Conservation (phyloP, 2,329 filamentous ascomycete species). For the Nannizziopsis arthrosporioides region DNA sequence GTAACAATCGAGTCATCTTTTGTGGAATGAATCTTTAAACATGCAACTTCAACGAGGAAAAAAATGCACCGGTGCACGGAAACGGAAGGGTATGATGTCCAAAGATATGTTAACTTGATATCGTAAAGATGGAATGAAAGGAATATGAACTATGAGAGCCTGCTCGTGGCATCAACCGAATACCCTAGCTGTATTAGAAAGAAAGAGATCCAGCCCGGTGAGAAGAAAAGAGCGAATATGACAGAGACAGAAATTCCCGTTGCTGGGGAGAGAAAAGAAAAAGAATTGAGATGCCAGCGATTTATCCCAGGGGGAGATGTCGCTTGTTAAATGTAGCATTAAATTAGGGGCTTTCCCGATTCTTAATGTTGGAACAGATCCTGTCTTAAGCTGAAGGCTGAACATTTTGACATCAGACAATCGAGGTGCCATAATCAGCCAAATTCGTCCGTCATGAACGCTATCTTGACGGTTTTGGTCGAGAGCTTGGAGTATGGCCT, state of each 20-base stretch:
- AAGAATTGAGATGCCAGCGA: slow-evolving; percentile 4
- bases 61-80: slow-evolving; percentile 16
- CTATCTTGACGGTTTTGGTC: background rate
- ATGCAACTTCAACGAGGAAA: slow-evolving; percentile 21
- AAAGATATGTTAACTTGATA: background rate
- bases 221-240: slow-evolving; percentile 14
- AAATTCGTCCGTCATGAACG: slow-evolving; percentile 1
- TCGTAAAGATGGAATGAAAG: slow-evolving; percentile 2
- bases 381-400: slow-evolving; percentile 9
- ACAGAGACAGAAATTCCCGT: slow-evolving; percentile 8
- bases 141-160: slow-evolving; percentile 9
- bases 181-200: slow-evolving; percentile 8
- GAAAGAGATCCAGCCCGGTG: slow-evolving; percentile 10
- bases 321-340: slow-evolving; percentile 9
- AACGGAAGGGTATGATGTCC: slow-evolving; percentile 3
- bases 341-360: slow-evolving; percentile 12
- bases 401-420: slow-evolving; percentile 10
- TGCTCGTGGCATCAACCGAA: slow-evolving; percentile 8
- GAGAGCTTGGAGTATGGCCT: slow-evolving; percentile 3
- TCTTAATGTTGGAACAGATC: slow-evolving; percentile 10
- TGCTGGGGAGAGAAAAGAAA: slow-evolving; percentile 4
- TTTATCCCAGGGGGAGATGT: slow-evolving; percentile 8
- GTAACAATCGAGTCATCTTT: slow-evolving; percentile 15
- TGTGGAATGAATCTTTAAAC: slow-evolving; percentile 12
- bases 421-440: slow-evolving; percentile 4